These are phyloP conservation scores for Lithocarpus polystachyus DNA, from an alignment of 306 rosid species.

Conservation along the genomic window DNA sequence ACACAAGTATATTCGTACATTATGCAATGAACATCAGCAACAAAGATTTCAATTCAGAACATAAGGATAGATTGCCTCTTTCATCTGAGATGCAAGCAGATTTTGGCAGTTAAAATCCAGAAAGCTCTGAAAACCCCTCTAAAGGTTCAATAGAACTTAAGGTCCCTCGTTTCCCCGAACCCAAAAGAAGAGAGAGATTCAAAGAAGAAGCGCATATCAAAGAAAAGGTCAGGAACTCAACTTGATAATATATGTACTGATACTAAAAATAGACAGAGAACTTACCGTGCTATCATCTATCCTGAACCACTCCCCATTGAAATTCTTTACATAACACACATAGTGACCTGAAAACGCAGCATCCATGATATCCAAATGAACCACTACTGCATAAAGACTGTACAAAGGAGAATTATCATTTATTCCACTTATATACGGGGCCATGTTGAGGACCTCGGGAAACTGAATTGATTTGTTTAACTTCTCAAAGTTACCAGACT, in stretches of 20 bases:
- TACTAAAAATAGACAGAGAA: neutral
- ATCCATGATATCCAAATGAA: constrained; percentile 71
- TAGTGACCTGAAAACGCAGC: constrained; percentile 76
- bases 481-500: constrained; percentile 76
- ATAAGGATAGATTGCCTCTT: neutral
- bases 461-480: constrained; percentile 59
- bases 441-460: constrained; percentile 63
- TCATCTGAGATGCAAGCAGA: neutral
- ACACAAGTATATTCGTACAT: neutral
- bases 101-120: neutral
- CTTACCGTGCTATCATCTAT: constrained; percentile 69
- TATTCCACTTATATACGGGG: constrained; percentile 61
- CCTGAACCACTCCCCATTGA: constrained; percentile 61
- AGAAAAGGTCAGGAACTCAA: neutral
- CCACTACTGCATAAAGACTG: constrained; percentile 76
- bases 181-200: neutral
- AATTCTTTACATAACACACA: constrained; percentile 69
- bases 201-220: neutral
- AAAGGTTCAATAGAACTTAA: neutral
- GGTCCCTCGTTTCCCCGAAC: neutral
- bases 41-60: neutral
- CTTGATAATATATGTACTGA: neutral
- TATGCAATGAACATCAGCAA: neutral
- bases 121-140: neutral
- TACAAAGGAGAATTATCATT: constrained; percentile 52